These are phyloP conservation scores for Pisolithus marmoratus DNA, from an alignment of 768 basidiomycete genomes.

Conservation along the genomic window DNA sequence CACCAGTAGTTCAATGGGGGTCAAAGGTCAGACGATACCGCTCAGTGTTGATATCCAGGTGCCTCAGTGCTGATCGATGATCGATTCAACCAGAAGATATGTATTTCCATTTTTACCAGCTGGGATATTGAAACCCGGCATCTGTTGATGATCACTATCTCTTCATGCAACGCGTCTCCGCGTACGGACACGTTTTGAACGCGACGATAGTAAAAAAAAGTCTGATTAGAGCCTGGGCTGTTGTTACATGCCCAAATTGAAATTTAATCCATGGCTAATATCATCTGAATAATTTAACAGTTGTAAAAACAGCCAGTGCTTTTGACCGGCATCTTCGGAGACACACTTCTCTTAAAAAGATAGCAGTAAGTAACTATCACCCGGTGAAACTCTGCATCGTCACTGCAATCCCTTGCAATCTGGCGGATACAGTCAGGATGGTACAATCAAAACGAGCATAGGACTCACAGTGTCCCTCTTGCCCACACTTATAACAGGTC, in stretches of 20 bases:
- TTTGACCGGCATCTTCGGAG: neutral
- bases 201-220: no score
- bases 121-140: no score
- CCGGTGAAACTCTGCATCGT: conserved; percentile 46
- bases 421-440: conserved; percentile 18
- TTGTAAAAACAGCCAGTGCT: conserved; percentile 8
- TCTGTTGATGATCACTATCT: no score
- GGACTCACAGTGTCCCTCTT: conserved; percentile 78
- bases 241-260: neutral
- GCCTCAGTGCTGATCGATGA: no score
- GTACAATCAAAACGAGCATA: neutral
- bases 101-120: no score
- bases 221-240: no score
- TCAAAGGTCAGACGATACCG: no score
- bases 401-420: conserved; percentile 66
- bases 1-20: no score
- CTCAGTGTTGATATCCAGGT: no score
- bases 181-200: no score
- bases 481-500: conserved; percentile 86
- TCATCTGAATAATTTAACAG: conserved; percentile 5
- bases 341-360: neutral
- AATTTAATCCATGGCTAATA: neutral
- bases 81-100: no score
- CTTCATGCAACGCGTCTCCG: no score
- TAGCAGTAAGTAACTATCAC: conserved; percentile 20